A percentile compares a stretch with the other conserved stretches of the same genome.
Conservation (phyloP, 1,139 yeast genomes). For the Geotrichum reessii region DNA sequence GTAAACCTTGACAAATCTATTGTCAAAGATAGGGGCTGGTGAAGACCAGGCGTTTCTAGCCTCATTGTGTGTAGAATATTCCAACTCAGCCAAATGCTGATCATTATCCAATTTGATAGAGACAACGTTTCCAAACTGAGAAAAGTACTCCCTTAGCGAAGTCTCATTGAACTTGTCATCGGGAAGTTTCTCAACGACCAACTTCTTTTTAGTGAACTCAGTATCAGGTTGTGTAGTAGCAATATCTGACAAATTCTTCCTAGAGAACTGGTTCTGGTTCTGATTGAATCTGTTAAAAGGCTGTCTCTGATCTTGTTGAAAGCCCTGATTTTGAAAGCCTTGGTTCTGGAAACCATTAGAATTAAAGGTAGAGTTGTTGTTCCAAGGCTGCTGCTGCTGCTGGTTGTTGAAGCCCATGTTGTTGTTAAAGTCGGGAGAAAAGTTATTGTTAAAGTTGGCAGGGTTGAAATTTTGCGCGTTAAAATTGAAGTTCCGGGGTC, state of each 20-base stretch:
- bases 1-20: constrained; percentile 45
- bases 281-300: not conserved
- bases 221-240: constrained; percentile 23
- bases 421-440: not conserved
- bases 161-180: constrained; percentile 38
- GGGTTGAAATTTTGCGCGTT: constrained; percentile 4
- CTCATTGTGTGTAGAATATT: constrained; percentile 35
- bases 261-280: not conserved
- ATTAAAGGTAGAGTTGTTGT: not conserved
- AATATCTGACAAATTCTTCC: constrained; percentile 14
- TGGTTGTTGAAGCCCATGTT: not conserved
- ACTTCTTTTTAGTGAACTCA: constrained; percentile 24
- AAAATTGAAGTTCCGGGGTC: constrained; percentile 9
- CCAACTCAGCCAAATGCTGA: constrained; percentile 37
- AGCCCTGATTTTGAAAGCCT: not conserved
- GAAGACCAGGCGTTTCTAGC: constrained; percentile 43
- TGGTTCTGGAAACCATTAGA: not conserved
- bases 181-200: constrained; percentile 44
- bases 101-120: constrained; percentile 30
- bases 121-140: constrained; percentile 39
- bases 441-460: not conserved
- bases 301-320: not conserved
- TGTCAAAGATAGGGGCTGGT: constrained; percentile 46
- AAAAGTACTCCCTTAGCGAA: constrained; percentile 36
- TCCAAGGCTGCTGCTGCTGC: constrained; percentile 6